Base-by-base conservation (phyloP, 768 basidiomycete genomes). In the Udeniomyces megalosporus region DNA sequence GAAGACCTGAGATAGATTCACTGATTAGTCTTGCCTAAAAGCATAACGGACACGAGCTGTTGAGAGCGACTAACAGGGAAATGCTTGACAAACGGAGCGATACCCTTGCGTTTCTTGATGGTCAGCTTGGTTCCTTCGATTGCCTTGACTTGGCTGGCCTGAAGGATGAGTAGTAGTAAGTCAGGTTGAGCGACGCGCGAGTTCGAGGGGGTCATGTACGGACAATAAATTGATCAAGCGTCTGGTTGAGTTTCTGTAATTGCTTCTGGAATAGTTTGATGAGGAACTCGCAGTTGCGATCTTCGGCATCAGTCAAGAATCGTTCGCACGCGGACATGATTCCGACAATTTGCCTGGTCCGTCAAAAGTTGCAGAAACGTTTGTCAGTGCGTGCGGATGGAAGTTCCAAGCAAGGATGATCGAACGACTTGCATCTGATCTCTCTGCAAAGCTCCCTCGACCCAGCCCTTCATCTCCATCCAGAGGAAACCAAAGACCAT, bases 401-500 rank as follows among this genome's bases (percentile, higher is more conserved):
- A 22, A 10, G 35, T 26, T 28, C 11, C 20, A 54, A 32, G 50
- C 38, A 17, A 42, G 11, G 32, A 24, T 11, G 15, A 35, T 3
- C 38, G 5, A 12, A 72, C n/a, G n/a, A 73, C 80, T 70, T 71
- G 91, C 92, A 92, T 76, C 63, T 74, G 77, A 71, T 95, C 92
- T 67, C 80, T 83, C 35, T 79, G 78, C 46, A 92, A 69, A 0
- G 86, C 85, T 20, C 72, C 77, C 67, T 97, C 92, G 15, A 91
- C 76, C 89, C 89, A 96, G 26, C 77, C 75, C 73, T 85, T 88
- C 64, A 96, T 61, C 70, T 93, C 91, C 1, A 78, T 77, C 2
- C 85, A 84, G 20, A 97, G 75, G 76, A 93, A 97, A 8, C 91
- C 90, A 72, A 96, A 97, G 57, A 96, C 90, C 57, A 93, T 75